Evolutionary conservation across 352 stramenopile species (phyloP).

Genomic region (Phytophthora quininea): DNA sequence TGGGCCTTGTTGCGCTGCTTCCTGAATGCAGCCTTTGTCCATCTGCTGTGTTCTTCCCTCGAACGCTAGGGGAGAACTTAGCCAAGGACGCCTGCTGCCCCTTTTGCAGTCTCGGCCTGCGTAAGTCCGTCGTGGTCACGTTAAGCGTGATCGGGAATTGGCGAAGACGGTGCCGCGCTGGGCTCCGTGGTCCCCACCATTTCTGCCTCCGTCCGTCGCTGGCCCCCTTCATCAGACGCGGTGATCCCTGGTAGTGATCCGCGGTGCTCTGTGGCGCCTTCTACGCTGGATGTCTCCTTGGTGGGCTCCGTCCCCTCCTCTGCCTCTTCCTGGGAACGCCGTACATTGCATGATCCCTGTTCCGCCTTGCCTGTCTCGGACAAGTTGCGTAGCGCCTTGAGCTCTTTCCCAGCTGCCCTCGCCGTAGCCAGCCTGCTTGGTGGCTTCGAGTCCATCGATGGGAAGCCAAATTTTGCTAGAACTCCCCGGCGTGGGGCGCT

Average conservation of each 20-base stretch:
- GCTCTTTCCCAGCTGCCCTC: neutral
- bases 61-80: neutral
- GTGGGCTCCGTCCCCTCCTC: neutral
- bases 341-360: no score
- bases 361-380: neutral
- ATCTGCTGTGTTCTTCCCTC: neutral
- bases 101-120: neutral
- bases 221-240: no score
- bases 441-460: neutral
- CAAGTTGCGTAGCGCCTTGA: neutral
- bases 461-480: neutral
- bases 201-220: no score
- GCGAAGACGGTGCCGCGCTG: no score
- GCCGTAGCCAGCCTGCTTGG: neutral
- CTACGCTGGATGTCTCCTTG: no score
- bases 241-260: no score
- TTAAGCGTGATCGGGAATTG: no score
- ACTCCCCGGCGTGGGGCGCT: neutral
- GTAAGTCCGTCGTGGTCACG: no score
- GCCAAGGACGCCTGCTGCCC: neutral
- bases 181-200: no score
- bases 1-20: neutral
- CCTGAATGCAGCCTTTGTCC: neutral
- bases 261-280: no score
- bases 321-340: no score